phyloP scores from a whole-genome alignment of 2,329 filamentous ascomycete species.

The Calonectria pauciramosa region DNA sequence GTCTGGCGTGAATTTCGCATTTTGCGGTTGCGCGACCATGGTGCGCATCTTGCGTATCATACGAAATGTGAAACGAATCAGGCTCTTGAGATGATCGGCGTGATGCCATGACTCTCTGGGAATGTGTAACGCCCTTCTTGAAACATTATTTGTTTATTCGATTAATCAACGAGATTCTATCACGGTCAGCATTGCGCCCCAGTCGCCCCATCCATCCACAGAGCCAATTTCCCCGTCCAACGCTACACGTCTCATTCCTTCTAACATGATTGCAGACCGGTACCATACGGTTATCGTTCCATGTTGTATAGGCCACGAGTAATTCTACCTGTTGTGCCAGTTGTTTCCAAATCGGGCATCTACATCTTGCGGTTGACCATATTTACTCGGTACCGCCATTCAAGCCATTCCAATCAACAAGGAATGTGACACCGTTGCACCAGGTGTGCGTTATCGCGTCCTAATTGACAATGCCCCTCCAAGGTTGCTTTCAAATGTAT shows the following conservation, averaged over 20 bases:
- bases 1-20: slow-evolving; percentile 9
- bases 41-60: slow-evolving; percentile 28
- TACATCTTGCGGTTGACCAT: neutral
- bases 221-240: neutral
- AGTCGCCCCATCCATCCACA: too few relatives aligned
- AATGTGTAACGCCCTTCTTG: neutral
- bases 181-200: too few relatives aligned
- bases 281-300: too few relatives aligned
- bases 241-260: too few relatives aligned
- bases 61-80: slow-evolving; percentile 12
- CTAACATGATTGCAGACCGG: too few relatives aligned
- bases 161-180: too few relatives aligned
- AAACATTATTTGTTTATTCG: too few relatives aligned
- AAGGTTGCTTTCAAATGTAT: neutral
- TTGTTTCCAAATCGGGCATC: neutral
- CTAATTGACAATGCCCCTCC: neutral
- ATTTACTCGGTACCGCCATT: neutral
- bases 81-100: neutral
- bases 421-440: neutral
- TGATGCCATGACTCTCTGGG: neutral
- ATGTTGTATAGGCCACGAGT: neutral
- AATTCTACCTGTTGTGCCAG: neutral
- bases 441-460: fast-evolving
- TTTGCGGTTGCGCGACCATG: slow-evolving; percentile 34
- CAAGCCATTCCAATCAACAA: neutral